Base-by-base conservation (phyloP, 345 rosid species). In the Linum usitatissimum region DNA sequence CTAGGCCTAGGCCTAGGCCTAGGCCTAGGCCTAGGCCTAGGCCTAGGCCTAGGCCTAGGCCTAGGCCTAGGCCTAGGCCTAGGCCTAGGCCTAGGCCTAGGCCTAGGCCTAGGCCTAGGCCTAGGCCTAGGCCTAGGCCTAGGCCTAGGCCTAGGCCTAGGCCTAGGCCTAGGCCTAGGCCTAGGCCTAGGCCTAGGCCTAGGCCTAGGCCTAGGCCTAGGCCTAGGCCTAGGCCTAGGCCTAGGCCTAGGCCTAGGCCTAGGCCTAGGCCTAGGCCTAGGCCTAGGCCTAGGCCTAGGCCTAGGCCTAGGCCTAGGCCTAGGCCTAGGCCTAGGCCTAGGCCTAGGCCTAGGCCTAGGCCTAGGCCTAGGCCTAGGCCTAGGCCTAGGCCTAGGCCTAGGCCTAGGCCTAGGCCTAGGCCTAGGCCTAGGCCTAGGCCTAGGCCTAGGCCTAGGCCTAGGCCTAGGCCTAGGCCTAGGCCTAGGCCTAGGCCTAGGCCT, bases 231-330 rank as follows among this genome's bases (percentile, higher is more conserved):
- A 34, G 4, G 2, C 60, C 60, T 57, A 34, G 60, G 60, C 60
- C 60, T 57, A 34, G 60, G 60, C 60, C 60, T 57, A 34, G 60
- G 60, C 60, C 60, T 57, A 34, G 60, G 60, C 60, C 60, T 57
- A 34, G 60, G 60, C 60, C 60, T 57, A 34, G 60, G 60, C 60
- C 60, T 57, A 34, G 60, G 60, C 60, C 60, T 57, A 34, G 60
- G 60, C 60, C 60, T 57, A 34, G 60, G 60, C 60, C 60, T 57
- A 34, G 60, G 60, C 60, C 60, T 57, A 34, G 60, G 60, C 60
- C 60, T 57, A 34, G 60, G 60, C 60, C 60, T 57, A 34, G 60
- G 60, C 60, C 60, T 57, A 34, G 60, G 60, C 60, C 60, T 57
- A 34, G 60, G 60, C 4, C 60, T 18, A 5, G 60, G 60, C 4